phyloP scores from a whole-genome alignment of 805 yeast genomes.

The Ogataea dorogensis region DNA sequence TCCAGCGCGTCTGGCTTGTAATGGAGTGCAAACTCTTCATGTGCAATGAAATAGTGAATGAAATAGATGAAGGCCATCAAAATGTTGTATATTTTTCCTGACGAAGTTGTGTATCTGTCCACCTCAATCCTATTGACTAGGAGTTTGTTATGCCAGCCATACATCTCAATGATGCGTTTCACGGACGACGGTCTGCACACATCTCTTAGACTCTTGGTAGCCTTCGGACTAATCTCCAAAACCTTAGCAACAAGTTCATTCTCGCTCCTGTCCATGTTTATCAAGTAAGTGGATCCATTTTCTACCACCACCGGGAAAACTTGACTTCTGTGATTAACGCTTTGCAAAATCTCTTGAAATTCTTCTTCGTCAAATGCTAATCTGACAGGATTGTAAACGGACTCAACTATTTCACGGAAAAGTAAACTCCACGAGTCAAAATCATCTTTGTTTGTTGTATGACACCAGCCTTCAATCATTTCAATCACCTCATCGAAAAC shows the following conservation, averaged over 20 bases:
- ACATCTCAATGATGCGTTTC: slow-evolving; percentile 31
- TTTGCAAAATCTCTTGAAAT: slow-evolving; percentile 25
- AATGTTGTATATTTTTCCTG: slow-evolving; percentile 25
- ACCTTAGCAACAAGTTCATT: slow-evolving; percentile 21
- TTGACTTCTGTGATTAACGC: slow-evolving; percentile 30
- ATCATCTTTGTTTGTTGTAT: slow-evolving; percentile 17
- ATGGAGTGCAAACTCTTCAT: slow-evolving; percentile 23
- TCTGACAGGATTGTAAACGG: slow-evolving; percentile 26
- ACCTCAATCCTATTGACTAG: slow-evolving; percentile 26
- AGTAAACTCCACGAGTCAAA: slow-evolving; percentile 24
- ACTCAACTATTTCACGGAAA: slow-evolving; percentile 29
- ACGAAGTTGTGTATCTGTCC: slow-evolving; percentile 21
- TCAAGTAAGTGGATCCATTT: slow-evolving; percentile 29
- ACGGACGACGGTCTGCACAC: slow-evolving; percentile 29
- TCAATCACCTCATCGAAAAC: slow-evolving; percentile 32
- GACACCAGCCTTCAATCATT: slow-evolving; percentile 30
- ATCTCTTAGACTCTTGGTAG: slow-evolving; percentile 26
- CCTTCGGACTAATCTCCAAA: slow-evolving; percentile 28
- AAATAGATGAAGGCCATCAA: slow-evolving; percentile 28
- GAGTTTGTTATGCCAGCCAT: slow-evolving; percentile 30
- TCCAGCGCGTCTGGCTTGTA: slow-evolving; percentile 21
- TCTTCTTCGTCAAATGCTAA: slow-evolving; percentile 33
- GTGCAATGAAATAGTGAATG: slow-evolving; percentile 29
- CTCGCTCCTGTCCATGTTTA: slow-evolving; percentile 27
- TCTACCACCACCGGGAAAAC: slow-evolving; percentile 33